Evolutionary conservation across 495 filamentous ascomycete genomes (phyloP), one percentile per base, ranked within the genome.

Genomic region (Talaromyces proteolyticus): DNA sequence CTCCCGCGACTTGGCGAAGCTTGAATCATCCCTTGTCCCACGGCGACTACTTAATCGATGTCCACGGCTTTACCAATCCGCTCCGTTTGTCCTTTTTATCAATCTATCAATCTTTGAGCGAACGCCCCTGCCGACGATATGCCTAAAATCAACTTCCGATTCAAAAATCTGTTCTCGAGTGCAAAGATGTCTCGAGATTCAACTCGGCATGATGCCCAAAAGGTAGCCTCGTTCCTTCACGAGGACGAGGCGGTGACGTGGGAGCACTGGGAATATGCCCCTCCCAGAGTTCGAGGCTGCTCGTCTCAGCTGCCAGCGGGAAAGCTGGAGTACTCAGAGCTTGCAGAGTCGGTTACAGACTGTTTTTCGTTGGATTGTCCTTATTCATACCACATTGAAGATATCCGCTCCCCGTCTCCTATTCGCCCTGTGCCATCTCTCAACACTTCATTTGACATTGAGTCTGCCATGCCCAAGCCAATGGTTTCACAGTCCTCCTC

Each of bases 261-360:
- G 52, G 52, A 54, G 19, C 47, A 54, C 4, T 29, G 49, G 8
- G 52, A 54, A 23, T 39, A 20, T 50, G 36, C 25, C 19, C 29
- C 5, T n/a, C 19, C 34, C 11, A n/a, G 34, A 24, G 14, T 19
- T n/a, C 14, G 20, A 26, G 19, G 22, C 14, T 29, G 41, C 47
- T 10, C n/a, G n/a, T n/a, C 1, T 4, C 24, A 47, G 23, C 11
- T 2, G 8, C 14, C 14, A 4, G 29, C 8, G 29, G 29, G n/a
- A n/a, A n/a, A 34, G 29, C 4, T 34, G 8, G 29, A 34, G 14
- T 8, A 34, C 29, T 8, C 8, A 34, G 29, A 1, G 29, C 29
- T 34, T 34, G 8, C 29, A 34, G 29, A n/a, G n/a, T n/a, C n/a
- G n/a, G n/a, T n/a, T n/a, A n/a, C n/a, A n/a, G n/a, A n/a, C n/a